A percentile compares a stretch with the other conserved stretches of the same genome.
Conservation (phyloP, 1,284 basidiomycete genomes). For the Rhodotorula sp. region DNA sequence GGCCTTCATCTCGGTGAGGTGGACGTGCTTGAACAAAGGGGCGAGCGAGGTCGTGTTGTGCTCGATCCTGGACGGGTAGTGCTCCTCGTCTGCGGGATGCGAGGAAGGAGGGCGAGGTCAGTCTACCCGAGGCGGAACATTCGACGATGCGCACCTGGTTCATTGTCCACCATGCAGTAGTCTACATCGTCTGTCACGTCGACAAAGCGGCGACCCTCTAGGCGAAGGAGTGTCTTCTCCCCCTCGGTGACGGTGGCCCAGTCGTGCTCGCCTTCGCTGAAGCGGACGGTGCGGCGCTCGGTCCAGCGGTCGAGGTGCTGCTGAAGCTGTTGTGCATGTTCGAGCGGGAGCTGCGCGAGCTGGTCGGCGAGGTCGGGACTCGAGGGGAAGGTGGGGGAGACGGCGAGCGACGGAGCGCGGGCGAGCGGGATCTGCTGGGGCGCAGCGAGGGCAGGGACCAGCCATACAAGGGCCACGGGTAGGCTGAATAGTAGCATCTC, state of each 20-base stretch:
- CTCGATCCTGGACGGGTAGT: slow-evolving; percentile 23
- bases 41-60: slow-evolving; percentile 32
- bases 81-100: neutral
- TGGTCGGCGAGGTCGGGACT: no score
- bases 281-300: slow-evolving; percentile 19
- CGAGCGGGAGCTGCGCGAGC: slow-evolving; percentile 3
- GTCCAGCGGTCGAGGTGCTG: slow-evolving; percentile 35
- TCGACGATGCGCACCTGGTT: neutral
- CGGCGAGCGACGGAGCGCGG: neutral
- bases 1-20: slow-evolving; percentile 63
- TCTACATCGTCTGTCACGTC: slow-evolving; percentile 43
- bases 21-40: slow-evolving; percentile 56
- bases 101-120: neutral
- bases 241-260: slow-evolving; percentile 43
- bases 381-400: neutral
- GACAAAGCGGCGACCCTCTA: slow-evolving; percentile 38
- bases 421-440: neutral
- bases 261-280: slow-evolving; percentile 2
- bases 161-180: no score
- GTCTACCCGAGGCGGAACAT: neutral
- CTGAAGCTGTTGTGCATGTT: slow-evolving; percentile 21
- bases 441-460: neutral
- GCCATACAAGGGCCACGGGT: neutral
- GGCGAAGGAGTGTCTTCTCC: slow-evolving; percentile 44
- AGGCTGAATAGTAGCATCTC: neutral